Conservation (phyloP, 768 basidiomycete species). For the Hypholoma sublateritium region DNA sequence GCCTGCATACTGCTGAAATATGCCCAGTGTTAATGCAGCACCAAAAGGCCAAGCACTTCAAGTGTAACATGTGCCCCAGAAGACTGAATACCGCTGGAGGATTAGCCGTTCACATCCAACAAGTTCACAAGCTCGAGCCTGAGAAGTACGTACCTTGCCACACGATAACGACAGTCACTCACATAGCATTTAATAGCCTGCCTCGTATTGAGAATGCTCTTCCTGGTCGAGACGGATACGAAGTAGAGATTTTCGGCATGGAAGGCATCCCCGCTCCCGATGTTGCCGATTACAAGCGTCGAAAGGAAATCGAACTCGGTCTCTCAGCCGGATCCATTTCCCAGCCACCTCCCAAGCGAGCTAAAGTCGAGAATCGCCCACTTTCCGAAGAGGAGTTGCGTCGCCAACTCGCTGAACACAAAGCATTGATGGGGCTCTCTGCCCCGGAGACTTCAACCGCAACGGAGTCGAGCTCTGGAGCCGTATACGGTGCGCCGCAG, state of each 20-base stretch:
- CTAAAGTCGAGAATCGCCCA: slow-evolving; percentile 75
- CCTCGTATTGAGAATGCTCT: slow-evolving; percentile 96
- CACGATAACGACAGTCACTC: neutral
- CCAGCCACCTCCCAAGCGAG: slow-evolving; percentile 77
- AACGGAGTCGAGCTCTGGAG: slow-evolving; percentile 36
- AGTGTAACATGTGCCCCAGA: slow-evolving; percentile 93
- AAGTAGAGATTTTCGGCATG: slow-evolving; percentile 99
- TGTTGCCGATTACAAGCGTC: slow-evolving; percentile 92
- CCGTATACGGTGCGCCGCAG: slow-evolving; percentile 74
- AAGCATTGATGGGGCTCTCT: slow-evolving; percentile 77
- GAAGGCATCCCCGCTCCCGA: slow-evolving; percentile 95
- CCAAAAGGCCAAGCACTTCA: slow-evolving; percentile 99
- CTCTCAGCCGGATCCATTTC: slow-evolving; percentile 79
- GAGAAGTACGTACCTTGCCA: slow-evolving; percentile 61
- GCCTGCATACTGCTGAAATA: neutral
- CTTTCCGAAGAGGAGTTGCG: slow-evolving; percentile 83
- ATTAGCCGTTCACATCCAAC: slow-evolving; percentile 95
- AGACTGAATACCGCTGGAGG: slow-evolving; percentile 97
- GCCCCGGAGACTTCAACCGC: slow-evolving; percentile 28
- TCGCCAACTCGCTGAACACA: slow-evolving; percentile 86
- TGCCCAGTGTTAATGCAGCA: slow-evolving; percentile 92
- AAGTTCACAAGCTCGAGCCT: slow-evolving; percentile 98
- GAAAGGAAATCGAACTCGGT: slow-evolving; percentile 93
- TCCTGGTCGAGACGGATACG: slow-evolving; percentile 95
- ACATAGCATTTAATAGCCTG: slow-evolving; percentile 39